These are phyloP conservation scores for Carex sylvatica DNA, from an alignment of 202 grass and related monocot species.

Conservation along the genomic window DNA sequence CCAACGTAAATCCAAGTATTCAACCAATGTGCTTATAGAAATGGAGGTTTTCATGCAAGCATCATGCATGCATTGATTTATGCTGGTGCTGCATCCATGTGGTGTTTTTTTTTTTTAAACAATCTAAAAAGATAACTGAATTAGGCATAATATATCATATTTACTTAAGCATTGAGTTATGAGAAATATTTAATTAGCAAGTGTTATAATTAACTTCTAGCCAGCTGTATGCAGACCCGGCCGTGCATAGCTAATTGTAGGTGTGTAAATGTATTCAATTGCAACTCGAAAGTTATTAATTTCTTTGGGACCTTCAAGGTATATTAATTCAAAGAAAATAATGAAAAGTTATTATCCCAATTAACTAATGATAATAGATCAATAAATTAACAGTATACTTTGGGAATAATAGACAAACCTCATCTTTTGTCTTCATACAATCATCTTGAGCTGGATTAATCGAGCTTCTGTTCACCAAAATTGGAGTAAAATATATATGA, in stretches of 20 bases:
- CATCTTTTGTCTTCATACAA: background rate
- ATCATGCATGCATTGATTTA: background rate
- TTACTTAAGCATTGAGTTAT: background rate
- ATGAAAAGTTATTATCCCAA: background rate
- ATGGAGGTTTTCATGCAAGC: background rate
- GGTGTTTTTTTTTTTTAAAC: background rate
- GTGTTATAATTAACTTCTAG: too few species aligned
- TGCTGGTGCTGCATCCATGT: too few species aligned
- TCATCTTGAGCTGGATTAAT: background rate
- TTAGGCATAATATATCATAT: too few species aligned
- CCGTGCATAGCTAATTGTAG: background rate
- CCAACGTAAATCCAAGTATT: background rate
- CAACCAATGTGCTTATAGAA: background rate
- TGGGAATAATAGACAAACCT: conserved; percentile 3
- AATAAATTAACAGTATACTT: background rate
- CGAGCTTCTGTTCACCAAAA: background rate
- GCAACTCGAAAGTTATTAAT: background rate
- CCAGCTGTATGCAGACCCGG: too few species aligned
- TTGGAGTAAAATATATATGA: background rate
- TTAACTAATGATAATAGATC: background rate
- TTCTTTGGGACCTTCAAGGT: background rate
- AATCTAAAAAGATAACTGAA: background rate
- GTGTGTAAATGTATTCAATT: background rate
- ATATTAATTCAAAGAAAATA: background rate
- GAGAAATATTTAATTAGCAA: background rate